These are phyloP conservation scores for Clitopilus hobsonii DNA, from an alignment of 768 basidiomycete genomes.

Conservation along the genomic window DNA sequence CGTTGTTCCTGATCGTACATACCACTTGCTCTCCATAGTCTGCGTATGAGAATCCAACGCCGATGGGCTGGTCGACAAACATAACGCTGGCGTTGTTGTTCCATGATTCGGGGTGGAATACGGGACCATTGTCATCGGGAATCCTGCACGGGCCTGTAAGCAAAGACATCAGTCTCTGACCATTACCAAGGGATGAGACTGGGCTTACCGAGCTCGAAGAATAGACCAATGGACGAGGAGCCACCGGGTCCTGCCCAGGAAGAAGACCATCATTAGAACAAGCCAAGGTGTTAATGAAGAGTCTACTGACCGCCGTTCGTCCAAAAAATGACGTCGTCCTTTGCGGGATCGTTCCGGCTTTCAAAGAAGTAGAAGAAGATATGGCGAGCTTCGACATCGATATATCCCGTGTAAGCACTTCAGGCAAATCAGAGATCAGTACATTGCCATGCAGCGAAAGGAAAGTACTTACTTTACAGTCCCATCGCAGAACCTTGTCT, in stretches of 20 bases:
- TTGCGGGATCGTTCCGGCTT: constrained; percentile 54
- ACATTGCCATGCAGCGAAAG: too few species aligned
- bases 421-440: constrained; percentile 21
- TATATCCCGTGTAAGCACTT: constrained; percentile 55
- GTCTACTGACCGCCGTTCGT: constrained; percentile 38
- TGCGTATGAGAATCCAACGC: constrained; percentile 60
- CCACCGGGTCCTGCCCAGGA: constrained; percentile 26
- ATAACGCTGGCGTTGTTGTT: constrained; percentile 62
- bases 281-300: not conserved
- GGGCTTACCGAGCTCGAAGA: constrained; percentile 70
- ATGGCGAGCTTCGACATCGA: constrained; percentile 59
- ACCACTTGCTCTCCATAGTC: constrained; percentile 59
- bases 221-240: constrained; percentile 50
- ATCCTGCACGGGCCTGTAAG: constrained; percentile 76
- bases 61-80: constrained; percentile 60
- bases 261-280: not conserved
- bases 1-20: constrained; percentile 13
- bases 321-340: constrained; percentile 60
- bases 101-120: constrained; percentile 59
- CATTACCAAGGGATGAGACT: too few species aligned
- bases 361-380: constrained; percentile 80
- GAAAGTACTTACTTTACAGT: constrained; percentile 41
- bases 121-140: constrained; percentile 41
- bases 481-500: constrained; percentile 52
- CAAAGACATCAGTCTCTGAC: too few species aligned